Percentiles rank a stretch among this genome's conserved stretches.
Evolutionary conservation across 2,329 filamentous ascomycete genomes (phyloP).

Genomic region (Neodidymelliopsis sp.): DNA sequence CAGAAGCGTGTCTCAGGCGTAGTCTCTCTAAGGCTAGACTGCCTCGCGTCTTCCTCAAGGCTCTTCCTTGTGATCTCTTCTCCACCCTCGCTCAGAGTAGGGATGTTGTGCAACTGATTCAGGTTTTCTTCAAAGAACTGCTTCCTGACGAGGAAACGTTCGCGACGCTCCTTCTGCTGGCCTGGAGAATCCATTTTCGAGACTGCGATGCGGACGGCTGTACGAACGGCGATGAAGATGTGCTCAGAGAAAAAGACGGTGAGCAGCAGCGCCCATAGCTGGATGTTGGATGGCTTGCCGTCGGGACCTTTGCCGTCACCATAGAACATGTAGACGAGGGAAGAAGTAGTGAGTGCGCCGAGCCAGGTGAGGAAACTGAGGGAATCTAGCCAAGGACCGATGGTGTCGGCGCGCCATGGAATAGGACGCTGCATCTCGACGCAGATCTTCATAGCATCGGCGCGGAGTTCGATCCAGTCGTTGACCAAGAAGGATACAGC

Average conservation of each 20-base stretch:
- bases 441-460: conserved; percentile 93
- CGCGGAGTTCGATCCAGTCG: conserved; percentile 94
- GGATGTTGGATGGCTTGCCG: conserved; percentile 74
- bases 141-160: conserved; percentile 82
- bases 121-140: conserved; percentile 78
- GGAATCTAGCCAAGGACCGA: conserved; percentile 89
- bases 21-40: conserved; percentile 50
- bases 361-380: conserved; percentile 93
- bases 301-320: conserved; percentile 70
- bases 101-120: conserved; percentile 59
- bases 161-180: conserved; percentile 81
- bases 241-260: conserved; percentile 89
- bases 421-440: conserved; percentile 87
- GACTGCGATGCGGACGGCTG: conserved; percentile 75
- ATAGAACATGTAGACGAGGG: conserved; percentile 89
- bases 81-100: conserved; percentile 52
- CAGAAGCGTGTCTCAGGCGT: conserved; percentile 61
- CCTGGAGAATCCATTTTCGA: conserved; percentile 85
- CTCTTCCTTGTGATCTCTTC: conserved; percentile 69
- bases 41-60: conserved; percentile 66
- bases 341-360: conserved; percentile 84
- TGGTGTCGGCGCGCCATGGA: conserved; percentile 89
- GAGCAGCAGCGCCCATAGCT: conserved; percentile 80
- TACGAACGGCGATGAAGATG: conserved; percentile 80
- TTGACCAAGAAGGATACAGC: conserved; percentile 89